Percentiles rank a stretch among this genome's conserved stretches.
Conservation (phyloP, 768 basidiomycete genomes). For the Trametes villosa region DNA sequence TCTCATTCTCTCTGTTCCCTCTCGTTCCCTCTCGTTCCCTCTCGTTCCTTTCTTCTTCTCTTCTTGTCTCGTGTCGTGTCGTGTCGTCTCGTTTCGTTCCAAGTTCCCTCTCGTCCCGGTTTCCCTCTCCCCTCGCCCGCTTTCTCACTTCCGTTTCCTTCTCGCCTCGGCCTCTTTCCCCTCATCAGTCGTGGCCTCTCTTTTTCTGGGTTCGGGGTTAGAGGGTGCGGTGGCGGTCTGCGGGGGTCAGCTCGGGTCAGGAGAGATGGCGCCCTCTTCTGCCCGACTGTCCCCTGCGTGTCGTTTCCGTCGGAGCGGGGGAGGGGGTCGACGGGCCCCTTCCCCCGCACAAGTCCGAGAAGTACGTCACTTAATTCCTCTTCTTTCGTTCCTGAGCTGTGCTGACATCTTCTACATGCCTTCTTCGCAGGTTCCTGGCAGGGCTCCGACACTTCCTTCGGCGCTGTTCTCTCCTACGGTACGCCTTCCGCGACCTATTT, state of each 20-base stretch:
- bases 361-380: not conserved
- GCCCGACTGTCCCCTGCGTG: not conserved
- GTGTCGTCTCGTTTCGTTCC: too few species aligned
- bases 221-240: not conserved
- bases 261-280: not conserved
- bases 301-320: not conserved
- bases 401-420: not conserved
- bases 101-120: too few species aligned
- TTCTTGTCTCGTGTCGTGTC: too few species aligned
- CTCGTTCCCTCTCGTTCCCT: too few species aligned
- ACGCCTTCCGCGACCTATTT: not conserved
- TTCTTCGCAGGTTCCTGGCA: not conserved
- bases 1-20: too few species aligned
- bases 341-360: not conserved
- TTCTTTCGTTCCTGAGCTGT: not conserved
- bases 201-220: too few species aligned
- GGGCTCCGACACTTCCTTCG: too few species aligned
- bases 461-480: not conserved
- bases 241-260: not conserved
- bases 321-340: not conserved
- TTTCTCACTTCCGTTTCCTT: too few species aligned
- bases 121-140: too few species aligned
- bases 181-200: too few species aligned
- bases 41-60: too few species aligned
- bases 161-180: too few species aligned